Evolutionary conservation across 2,329 filamentous ascomycete genomes (phyloP).

Genomic region (Zalaria obscura): DNA sequence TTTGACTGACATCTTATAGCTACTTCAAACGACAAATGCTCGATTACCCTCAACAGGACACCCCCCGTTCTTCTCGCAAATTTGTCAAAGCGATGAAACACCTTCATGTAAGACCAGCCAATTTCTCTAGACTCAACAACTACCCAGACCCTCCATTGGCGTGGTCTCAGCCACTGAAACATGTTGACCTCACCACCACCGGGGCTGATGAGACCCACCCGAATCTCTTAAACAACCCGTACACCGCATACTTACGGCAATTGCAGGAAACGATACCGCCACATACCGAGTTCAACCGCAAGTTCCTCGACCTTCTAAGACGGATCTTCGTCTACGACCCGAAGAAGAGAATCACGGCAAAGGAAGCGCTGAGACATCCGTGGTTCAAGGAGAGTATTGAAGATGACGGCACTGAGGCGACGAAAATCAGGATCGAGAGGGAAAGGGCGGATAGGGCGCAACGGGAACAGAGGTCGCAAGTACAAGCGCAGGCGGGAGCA

Average conservation of each 20-base stretch:
- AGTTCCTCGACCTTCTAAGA: slow-evolving; percentile 48
- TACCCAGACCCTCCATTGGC: slow-evolving; percentile 2
- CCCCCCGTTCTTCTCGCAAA: slow-evolving; percentile 48
- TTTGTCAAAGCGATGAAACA: slow-evolving; percentile 57
- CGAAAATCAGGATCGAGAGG: slow-evolving; percentile 8
- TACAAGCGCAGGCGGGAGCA: no score
- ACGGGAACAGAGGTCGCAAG: background rate
- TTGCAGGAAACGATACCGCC: slow-evolving; percentile 47
- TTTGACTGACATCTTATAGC: slow-evolving; percentile 1
- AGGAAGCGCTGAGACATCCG: slow-evolving; percentile 49
- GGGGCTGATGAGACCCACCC: background rate
- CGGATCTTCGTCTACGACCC: slow-evolving; percentile 55
- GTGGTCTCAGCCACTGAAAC: background rate
- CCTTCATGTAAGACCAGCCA: slow-evolving; percentile 32
- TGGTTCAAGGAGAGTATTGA: slow-evolving; percentile 52
- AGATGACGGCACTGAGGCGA: slow-evolving; percentile 40
- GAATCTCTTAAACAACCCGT: slow-evolving; percentile 1
- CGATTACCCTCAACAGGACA: slow-evolving; percentile 50
- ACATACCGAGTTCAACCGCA: slow-evolving; percentile 44
- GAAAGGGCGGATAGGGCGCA: slow-evolving; percentile 4
- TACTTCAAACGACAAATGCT: slow-evolving; percentile 33
- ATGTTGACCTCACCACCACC: background rate
- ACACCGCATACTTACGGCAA: slow-evolving; percentile 10
- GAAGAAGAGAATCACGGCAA: slow-evolving; percentile 48
- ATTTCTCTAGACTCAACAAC: background rate